A percentile compares a stretch with the other conserved stretches of the same genome.
These are phyloP conservation scores for Coemansia sp. DNA, from an alignment of 371 early-diverging fungal species.

Conservation along the genomic window DNA sequence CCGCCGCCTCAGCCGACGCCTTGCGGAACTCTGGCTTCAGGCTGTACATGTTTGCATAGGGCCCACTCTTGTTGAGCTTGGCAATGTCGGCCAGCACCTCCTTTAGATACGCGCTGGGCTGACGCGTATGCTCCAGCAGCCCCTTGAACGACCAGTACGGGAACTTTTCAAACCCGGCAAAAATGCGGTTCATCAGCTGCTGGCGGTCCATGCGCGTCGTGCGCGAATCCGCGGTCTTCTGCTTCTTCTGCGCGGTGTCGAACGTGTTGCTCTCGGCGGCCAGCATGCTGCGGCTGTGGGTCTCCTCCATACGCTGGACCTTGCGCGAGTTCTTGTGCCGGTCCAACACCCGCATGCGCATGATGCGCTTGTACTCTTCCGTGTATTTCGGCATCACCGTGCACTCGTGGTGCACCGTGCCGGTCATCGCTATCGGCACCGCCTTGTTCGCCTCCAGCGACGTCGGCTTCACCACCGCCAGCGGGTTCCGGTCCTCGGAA, in stretches of 20 bases:
- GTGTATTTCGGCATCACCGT: constrained; percentile 67
- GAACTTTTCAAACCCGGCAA: constrained; percentile 75
- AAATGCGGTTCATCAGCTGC: constrained; percentile 81
- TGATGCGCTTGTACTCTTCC: constrained; percentile 70
- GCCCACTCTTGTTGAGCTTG: constrained; percentile 79
- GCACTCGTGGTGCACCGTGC: constrained; percentile 83
- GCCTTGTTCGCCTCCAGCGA: constrained; percentile 50
- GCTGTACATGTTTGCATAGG: constrained; percentile 78
- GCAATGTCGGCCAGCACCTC: constrained; percentile 83
- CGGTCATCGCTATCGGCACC: constrained; percentile 59
- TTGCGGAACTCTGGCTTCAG: constrained; percentile 79
- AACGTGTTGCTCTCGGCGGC: constrained; percentile 59
- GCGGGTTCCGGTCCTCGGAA: constrained; percentile 58
- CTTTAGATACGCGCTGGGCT: constrained; percentile 71
- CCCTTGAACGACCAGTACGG: constrained; percentile 88
- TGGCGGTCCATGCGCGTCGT: constrained; percentile 81
- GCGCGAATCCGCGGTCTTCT: constrained; percentile 60
- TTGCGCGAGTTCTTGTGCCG: constrained; percentile 33
- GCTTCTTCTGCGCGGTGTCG: constrained; percentile 42
- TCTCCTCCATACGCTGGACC: constrained; percentile 22
- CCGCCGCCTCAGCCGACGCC: constrained; percentile 54
- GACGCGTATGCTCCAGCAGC: constrained; percentile 73
- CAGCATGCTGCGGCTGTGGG: constrained; percentile 60
- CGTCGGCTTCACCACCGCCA: constrained; percentile 53
- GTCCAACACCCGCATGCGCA: constrained; percentile 64